Percentiles rank a stretch among this genome's conserved stretches.
phyloP scores from a whole-genome alignment of 202 grass and related monocot species.

The Brachypodium distachyon region DNA sequence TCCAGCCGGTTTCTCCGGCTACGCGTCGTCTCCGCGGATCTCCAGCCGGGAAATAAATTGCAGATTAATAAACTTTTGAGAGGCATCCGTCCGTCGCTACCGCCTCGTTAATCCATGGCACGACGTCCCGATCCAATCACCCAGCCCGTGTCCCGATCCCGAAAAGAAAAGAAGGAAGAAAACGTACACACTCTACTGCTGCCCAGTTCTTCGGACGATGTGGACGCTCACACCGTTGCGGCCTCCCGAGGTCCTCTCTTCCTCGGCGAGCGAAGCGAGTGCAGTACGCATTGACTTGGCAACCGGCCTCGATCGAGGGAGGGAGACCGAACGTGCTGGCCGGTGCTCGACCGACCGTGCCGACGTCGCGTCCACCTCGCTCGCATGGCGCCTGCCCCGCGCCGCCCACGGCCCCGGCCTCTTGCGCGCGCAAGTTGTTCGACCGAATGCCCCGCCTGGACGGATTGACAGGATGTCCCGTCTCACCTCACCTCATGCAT shows the following conservation, averaged over 20 bases:
- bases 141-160: background rate
- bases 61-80: too few relatives aligned
- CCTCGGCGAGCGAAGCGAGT: background rate
- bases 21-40: constrained; percentile 15
- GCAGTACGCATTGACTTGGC: background rate
- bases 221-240: background rate
- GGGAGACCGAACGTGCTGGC: background rate
- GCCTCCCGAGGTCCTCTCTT: background rate
- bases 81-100: background rate
- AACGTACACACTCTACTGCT: too few relatives aligned
- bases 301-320: background rate
- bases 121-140: background rate
- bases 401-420: background rate
- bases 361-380: background rate
- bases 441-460: background rate
- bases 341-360: background rate
- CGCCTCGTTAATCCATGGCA: background rate
- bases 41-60: background rate
- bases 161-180: too few relatives aligned
- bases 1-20: background rate
- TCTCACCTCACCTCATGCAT: background rate
- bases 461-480: too few relatives aligned
- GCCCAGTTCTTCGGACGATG: background rate
- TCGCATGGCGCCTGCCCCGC: too few relatives aligned
- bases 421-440: background rate